Conservation (phyloP, 1,139 yeast genomes). For the Suhomyces maxii region DNA sequence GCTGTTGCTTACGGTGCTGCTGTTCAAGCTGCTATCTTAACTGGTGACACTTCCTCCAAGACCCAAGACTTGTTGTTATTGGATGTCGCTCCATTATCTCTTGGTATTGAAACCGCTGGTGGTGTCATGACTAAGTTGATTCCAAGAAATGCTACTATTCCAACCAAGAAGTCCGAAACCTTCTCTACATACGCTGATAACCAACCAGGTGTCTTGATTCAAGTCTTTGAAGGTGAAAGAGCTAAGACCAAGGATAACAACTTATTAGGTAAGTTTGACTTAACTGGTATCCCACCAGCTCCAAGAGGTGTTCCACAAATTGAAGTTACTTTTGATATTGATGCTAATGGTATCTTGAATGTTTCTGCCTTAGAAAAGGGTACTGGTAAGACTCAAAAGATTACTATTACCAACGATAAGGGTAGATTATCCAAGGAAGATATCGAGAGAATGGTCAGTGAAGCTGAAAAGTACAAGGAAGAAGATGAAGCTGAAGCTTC, state of each 20-base stretch:
- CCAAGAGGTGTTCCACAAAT: conserved; percentile 53
- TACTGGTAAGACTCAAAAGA: conserved; percentile 68
- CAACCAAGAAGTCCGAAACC: conserved; percentile 48
- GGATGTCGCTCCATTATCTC: conserved; percentile 49
- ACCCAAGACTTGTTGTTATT: conserved; percentile 31
- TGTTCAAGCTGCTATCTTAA: conserved; percentile 31
- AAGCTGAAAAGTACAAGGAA: conserved; percentile 78
- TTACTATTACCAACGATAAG: conserved; percentile 60
- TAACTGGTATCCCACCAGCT: conserved; percentile 49
- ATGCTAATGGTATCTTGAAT: conserved; percentile 50
- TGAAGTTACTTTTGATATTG: conserved; percentile 47
- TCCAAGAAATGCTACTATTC: conserved; percentile 48
- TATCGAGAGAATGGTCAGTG: conserved; percentile 29
- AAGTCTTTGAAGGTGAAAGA: conserved; percentile 51
- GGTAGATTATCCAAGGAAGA: conserved; percentile 30
- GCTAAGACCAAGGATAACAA: conserved; percentile 46
- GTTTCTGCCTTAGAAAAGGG: conserved; percentile 49
- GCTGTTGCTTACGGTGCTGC: conserved; percentile 79
- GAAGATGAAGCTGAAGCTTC: conserved; percentile 82
- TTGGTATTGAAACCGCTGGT: conserved; percentile 51
- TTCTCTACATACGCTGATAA: conserved; percentile 51
- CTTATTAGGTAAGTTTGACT: conserved; percentile 47
- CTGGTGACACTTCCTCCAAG: conserved; percentile 28
- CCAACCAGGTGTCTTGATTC: conserved; percentile 49
- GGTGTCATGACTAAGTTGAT: conserved; percentile 51